phyloP scores from a whole-genome alignment of 352 stramenopile genomes.

The Blastocystis sp. region DNA sequence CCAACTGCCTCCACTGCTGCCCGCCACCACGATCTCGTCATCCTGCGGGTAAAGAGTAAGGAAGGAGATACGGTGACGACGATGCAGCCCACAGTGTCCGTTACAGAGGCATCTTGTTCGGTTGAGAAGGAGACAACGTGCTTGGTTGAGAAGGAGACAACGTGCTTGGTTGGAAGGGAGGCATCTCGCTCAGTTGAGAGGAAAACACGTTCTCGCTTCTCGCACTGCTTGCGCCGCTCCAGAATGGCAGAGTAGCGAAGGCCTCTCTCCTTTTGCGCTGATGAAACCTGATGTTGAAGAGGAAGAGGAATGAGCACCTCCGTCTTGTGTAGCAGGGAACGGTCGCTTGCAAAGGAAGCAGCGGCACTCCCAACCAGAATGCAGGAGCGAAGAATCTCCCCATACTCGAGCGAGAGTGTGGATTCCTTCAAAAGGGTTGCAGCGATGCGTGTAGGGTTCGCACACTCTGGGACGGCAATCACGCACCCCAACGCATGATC shows the following conservation, averaged over 20 bases:
- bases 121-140: too few species aligned
- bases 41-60: neutral
- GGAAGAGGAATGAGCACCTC: neutral
- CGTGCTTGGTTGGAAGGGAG: too few species aligned
- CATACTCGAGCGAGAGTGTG: neutral
- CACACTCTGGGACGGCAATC: neutral
- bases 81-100: conserved; percentile 49
- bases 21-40: conserved; percentile 10
- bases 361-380: neutral
- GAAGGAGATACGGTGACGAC: neutral
- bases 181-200: too few species aligned
- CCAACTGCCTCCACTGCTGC: conserved; percentile 60
- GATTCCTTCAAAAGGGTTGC: conserved; percentile 18
- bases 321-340: neutral
- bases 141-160: too few species aligned
- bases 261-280: neutral
- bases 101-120: neutral
- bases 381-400: conserved; percentile 36
- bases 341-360: conserved; percentile 6
- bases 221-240: neutral
- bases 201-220: too few species aligned
- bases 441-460: conserved; percentile 29
- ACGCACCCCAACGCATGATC: conserved; percentile 17
- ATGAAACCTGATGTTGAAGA: neutral
- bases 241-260: conserved; percentile 3